Evolutionary conservation across 805 yeast species (phyloP), one percentile per base, ranked within the genome.

Genomic region (Suhomyces pyralidae): DNA sequence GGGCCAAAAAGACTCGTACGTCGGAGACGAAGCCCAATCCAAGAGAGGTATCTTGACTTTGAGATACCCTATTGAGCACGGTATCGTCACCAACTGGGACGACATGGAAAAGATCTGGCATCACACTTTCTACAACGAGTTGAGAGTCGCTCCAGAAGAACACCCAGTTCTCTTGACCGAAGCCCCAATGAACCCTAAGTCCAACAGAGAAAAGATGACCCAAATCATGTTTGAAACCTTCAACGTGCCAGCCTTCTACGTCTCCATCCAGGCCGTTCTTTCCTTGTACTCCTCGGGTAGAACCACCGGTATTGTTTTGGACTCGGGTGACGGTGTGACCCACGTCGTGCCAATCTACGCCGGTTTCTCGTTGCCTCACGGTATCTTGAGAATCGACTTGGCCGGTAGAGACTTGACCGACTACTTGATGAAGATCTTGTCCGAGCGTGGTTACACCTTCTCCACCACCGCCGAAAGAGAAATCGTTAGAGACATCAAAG

Each of bases 81-180:
- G 99, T 89, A 91, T 94, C 67, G 98, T 94, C 62, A 93, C 97
- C 80, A 91, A 94, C 91, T 94, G 99, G 99, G 97, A 93, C 77
- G 99, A 94, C 76, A 94, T 94, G 99, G 99, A 94, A 83, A 93
- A 93, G 82, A 94, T 94, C 84, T 94, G 99, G 99, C 98, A 94
- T 80, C 99, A 94, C 85, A 94, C 98, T 68, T 94, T 94, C 86
- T 93, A 92, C 93, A 94, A 94, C 82, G 99, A 94, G 82, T 88
- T 94, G 81, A 90, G 98, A 83, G 97, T 94, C 76, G 97, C 97
- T 56, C 98, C 98, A 79, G 99, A 94, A 81, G 99, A 94, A 81
- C 99, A 94, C 85, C 97, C 98, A 76, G 97, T 93, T 68, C 82
- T 94, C 77, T 86, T 94, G 81, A 94, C 99, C 64, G 99, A 94